Base-by-base conservation (phyloP, 2,329 filamentous ascomycete genomes). In the Akanthomyces lecanii region DNA sequence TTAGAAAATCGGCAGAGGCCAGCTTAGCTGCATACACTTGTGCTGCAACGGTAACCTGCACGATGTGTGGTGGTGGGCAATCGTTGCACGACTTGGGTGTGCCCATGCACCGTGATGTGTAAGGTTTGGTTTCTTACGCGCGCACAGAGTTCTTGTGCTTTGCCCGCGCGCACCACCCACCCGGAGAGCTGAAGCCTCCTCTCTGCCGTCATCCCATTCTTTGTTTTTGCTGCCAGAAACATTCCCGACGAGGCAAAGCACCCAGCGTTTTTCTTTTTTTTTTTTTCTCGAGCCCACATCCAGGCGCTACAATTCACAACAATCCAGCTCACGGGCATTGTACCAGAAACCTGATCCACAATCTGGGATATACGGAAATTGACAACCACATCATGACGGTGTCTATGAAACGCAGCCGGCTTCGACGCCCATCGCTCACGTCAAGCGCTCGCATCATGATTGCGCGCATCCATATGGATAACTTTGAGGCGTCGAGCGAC, bases 101-200 rank as follows among this genome's bases (percentile, higher is more conserved):
- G 5, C 48, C 2, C 14, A 57, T 47, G 54, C 54, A 21, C 56
- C 56, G 45, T 50, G 44, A 47, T 50, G 56, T 59, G 56, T 48
- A 47, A 33, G 44, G 16, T 55, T n/a, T 38, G 30, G 28, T 16
- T 52, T 40, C 16, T 8, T 38, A 38, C n/a, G 38, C n/a, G 38
- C 12, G 16, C 3, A 30, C 21, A 21, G 21, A 21, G 21, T 21
- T 21, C 21, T 21, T 3, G 23, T 44, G 53, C 21, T 56, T 33
- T 44, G n/a, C 42, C 12, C 18, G 40, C 23, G 30, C 30, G 30
- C 30, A 33, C 23, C 23, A 30, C 40, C 53, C 40, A 45, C 16
- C 40, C 16, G 25, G 16, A 30, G 40, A 44, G 40, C 38, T 56
- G 38, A 28, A 21, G 21, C 21, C 21, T 21, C 21, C 21, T 18